phyloP scores from a whole-genome alignment of 129 eudicot genomes.

The Smallanthus sonchifolius region DNA sequence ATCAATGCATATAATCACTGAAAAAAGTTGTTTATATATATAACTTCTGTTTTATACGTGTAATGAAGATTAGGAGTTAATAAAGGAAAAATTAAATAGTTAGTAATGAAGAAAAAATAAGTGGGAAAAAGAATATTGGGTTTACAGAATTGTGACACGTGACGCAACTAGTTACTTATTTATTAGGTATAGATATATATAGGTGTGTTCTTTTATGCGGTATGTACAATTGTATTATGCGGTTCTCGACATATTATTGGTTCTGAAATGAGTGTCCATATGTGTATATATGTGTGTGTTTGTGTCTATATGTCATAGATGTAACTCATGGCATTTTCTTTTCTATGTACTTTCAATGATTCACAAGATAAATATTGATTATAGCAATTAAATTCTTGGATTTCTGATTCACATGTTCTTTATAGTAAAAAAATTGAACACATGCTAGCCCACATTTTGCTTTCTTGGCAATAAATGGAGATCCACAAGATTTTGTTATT shows the following conservation, averaged over 20 bases:
- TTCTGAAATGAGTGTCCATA: not conserved
- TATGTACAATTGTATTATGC: too few relatives aligned
- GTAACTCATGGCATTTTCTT: constrained; percentile 6
- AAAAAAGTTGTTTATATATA: not conserved
- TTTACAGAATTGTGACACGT: too few relatives aligned
- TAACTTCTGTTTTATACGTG: too few relatives aligned
- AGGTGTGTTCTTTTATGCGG: too few relatives aligned
- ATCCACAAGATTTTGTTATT: constrained; percentile 13
- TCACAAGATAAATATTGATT: not conserved
- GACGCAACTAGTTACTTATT: too few relatives aligned
- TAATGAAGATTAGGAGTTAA: too few relatives aligned
- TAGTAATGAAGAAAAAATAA: too few relatives aligned
- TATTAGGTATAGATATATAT: too few relatives aligned
- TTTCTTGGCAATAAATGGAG: constrained; percentile 19
- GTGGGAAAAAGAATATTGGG: too few relatives aligned
- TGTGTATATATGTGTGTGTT: not conserved
- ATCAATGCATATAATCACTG: not conserved
- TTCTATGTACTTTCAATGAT: not conserved
- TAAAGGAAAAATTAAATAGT: too few relatives aligned
- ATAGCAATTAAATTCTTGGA: not conserved
- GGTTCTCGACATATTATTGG: not conserved
- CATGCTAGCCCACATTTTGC: not conserved
- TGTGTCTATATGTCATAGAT: not conserved
- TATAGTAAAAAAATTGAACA: not conserved
- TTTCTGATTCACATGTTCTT: not conserved